phyloP scores from a whole-genome alignment of 2,329 filamentous ascomycete species.

The Ceratocystis destructans region DNA sequence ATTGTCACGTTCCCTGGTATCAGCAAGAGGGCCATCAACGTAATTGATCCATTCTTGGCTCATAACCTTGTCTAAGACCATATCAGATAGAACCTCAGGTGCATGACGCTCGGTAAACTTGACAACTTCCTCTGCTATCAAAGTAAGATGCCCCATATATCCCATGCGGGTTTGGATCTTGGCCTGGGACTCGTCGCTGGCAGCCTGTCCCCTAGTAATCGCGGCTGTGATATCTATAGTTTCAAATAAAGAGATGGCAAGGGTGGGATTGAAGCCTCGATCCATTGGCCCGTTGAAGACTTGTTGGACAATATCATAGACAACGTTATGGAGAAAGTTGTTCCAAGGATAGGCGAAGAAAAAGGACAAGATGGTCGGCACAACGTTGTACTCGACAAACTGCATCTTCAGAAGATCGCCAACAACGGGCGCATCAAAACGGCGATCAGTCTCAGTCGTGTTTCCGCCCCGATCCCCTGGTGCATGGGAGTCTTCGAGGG shows the following conservation, averaged over 20 bases:
- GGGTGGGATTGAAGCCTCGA: conserved; percentile 74
- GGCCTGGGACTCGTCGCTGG: conserved; percentile 72
- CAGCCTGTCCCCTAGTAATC: conserved; percentile 79
- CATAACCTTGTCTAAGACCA: conserved; percentile 77
- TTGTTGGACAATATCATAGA: conserved; percentile 97
- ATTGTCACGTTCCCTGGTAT: conserved; percentile 91
- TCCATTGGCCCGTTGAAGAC: conserved; percentile 99
- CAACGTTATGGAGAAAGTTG: conserved; percentile 97
- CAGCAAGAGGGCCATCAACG: conserved; percentile 80
- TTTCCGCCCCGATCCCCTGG: background rate
- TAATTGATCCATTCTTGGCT: conserved; percentile 87
- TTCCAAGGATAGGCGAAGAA: conserved; percentile 99
- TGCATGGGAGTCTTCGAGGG: conserved; percentile 7
- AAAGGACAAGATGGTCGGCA: conserved; percentile 94
- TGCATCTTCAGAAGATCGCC: conserved; percentile 91
- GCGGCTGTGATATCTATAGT: conserved; percentile 77
- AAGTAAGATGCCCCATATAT: conserved; percentile 95
- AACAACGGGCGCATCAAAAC: conserved; percentile 45
- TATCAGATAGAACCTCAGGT: conserved; percentile 69
- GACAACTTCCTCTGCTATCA: conserved; percentile 95
- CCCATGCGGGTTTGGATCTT: conserved; percentile 81
- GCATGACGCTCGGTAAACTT: conserved; percentile 95
- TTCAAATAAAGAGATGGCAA: conserved; percentile 89
- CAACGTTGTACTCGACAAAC: conserved; percentile 87
- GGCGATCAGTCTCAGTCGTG: background rate